Conservation (phyloP, 805 yeast species). For the Suhomyces tanzawaensis region DNA sequence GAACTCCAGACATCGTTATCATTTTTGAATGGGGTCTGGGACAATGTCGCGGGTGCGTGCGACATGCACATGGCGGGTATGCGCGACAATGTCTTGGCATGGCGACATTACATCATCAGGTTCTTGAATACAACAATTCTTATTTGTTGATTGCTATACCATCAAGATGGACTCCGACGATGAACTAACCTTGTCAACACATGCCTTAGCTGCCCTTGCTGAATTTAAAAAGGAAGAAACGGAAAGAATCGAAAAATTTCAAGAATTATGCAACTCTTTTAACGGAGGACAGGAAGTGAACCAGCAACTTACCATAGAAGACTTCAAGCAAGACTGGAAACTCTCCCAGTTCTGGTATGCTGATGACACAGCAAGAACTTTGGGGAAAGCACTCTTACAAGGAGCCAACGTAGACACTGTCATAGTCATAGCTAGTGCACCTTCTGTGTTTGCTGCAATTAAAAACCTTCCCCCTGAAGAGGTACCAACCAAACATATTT, state of each 20-base stretch:
- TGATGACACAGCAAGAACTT: slow-evolving; percentile 64
- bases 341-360: slow-evolving; percentile 89
- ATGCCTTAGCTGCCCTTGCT: slow-evolving; percentile 54
- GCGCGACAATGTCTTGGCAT: too few species aligned
- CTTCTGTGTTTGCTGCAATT: slow-evolving; percentile 87
- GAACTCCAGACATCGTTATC: too few species aligned
- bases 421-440: slow-evolving; percentile 80
- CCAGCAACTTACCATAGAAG: slow-evolving; percentile 53
- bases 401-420: slow-evolving; percentile 74
- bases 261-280: slow-evolving; percentile 51
- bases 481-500: slow-evolving; percentile 67
- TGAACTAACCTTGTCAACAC: slow-evolving; percentile 45
- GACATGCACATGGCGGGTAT: too few species aligned
- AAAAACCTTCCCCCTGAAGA: slow-evolving; percentile 47
- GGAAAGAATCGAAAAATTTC: slow-evolving; percentile 54
- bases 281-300: slow-evolving; percentile 49
- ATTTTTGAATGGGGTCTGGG: too few species aligned
- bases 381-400: slow-evolving; percentile 70
- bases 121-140: too few species aligned
- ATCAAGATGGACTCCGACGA: slow-evolving; percentile 38
- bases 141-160: too few species aligned
- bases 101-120: too few species aligned
- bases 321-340: slow-evolving; percentile 91
- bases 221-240: slow-evolving; percentile 68
- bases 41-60: too few species aligned